These are phyloP conservation scores for Penicillium coprophilum DNA, from an alignment of 495 filamentous ascomycete species.

Conservation along the genomic window DNA sequence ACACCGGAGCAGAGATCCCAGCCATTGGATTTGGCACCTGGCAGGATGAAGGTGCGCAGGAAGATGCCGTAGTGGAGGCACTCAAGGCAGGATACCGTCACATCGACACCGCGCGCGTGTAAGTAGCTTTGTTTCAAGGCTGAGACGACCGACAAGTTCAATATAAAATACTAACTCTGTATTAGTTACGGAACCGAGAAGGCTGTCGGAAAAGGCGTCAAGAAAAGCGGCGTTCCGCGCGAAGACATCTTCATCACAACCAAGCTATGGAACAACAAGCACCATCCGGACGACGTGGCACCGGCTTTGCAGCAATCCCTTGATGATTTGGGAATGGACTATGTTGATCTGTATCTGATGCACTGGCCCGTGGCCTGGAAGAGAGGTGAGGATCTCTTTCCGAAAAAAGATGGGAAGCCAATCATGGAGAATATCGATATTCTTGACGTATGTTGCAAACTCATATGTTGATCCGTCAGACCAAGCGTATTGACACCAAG, in stretches of 20 bases:
- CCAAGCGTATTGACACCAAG: constrained; percentile 19
- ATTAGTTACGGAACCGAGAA: constrained; percentile 51
- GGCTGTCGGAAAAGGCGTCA: constrained; percentile 58
- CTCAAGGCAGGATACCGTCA: constrained; percentile 60
- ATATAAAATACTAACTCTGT: neutral
- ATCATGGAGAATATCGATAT: constrained; percentile 46
- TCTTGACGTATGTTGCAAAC: constrained; percentile 46
- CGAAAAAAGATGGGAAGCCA: constrained; percentile 47
- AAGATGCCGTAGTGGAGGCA: constrained; percentile 46
- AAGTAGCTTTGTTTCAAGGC: constrained; percentile 19
- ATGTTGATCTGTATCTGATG: constrained; percentile 70
- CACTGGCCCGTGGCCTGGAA: constrained; percentile 64
- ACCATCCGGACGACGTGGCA: constrained; percentile 61
- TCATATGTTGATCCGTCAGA: neutral
- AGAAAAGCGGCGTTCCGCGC: constrained; percentile 54
- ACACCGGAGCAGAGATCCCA: constrained; percentile 52
- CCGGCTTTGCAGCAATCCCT: constrained; percentile 61
- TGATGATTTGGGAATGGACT: constrained; percentile 59
- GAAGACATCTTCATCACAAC: constrained; percentile 66
- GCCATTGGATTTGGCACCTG: constrained; percentile 51
- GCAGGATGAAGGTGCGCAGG: constrained; percentile 49
- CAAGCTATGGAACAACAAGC: constrained; percentile 70
- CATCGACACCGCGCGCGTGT: constrained; percentile 59
- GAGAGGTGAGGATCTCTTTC: constrained; percentile 39
- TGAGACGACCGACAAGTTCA: neutral